Base-by-base conservation (phyloP, 2,329 filamentous ascomycete species). In the Lasiodiplodia theobromae region DNA sequence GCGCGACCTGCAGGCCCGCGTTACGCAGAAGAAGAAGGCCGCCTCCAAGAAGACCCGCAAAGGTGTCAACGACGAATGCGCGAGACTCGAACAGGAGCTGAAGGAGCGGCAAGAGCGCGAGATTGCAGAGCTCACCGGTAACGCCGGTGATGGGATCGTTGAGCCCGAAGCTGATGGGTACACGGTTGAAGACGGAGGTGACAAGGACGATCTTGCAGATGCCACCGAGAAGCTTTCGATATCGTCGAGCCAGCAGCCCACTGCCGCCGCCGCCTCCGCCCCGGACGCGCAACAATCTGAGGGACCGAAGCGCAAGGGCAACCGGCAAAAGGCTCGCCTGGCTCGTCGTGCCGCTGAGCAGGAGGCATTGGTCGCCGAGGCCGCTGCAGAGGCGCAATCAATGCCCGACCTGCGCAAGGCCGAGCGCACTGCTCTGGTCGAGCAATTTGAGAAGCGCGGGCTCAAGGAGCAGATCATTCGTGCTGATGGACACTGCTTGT, bases 21-120 rank as follows among this genome's bases (percentile, higher is more conserved):
- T 96, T 76, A 97, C 93, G 5, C 94, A 91, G 82, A 98, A 97
- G 86, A 99, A 97, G 86, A 98, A 97, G 85, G 91, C 92, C 73
- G 94, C 96, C 18, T 96, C 91, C 57, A 99, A 98, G 82, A 90
- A 89, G 79, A 89, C 88, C 10, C 84, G 88, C 62, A 89, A 85
- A 72, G 81, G 81, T 44, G 81, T 86, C 51, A 89, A 89, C 71
- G 88, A 90, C 72, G 88, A 90, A 74, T 90, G 88, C 76, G 87
- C 87, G 23, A 77, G 81, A 31, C 79, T 89, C 47, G 87, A 89
- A 72, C 77, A 79, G 49, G 86, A 88, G 68, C 77, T 89, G 51
- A 84, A 83, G 66, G 85, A 87, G 68, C 80, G 79, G 69, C 88
- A 90, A 34, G 81, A 82, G 37, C 75, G 75, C 4, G 87, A 89